Percentiles rank a stretch among this genome's conserved stretches.
Conservation (phyloP, 2,329 filamentous ascomycete genomes). For the Fusarium xyrophilum region DNA sequence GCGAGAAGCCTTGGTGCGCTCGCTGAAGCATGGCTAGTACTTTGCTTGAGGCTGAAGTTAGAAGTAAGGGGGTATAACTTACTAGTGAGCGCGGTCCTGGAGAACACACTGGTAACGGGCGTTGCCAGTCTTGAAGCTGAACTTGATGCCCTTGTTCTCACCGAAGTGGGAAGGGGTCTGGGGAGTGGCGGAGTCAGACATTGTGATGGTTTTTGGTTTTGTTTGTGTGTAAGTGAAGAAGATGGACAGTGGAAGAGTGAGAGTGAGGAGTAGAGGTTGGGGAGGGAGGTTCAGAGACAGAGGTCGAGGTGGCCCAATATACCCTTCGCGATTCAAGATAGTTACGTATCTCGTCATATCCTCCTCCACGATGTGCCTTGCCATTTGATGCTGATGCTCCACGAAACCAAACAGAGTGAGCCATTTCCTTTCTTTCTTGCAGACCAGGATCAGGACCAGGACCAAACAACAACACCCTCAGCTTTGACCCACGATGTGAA, state of each 20-base stretch:
- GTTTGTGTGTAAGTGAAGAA: constrained; percentile 15
- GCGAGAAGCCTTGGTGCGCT: constrained; percentile 50
- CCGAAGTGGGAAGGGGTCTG: constrained; percentile 41
- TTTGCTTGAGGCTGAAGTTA: not conserved
- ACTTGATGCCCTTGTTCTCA: constrained; percentile 53
- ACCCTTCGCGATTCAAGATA: constrained; percentile 33
- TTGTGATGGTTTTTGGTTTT: constrained; percentile 15
- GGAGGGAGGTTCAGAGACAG: not conserved
- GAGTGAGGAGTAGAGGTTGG: not conserved
- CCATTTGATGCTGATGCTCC: constrained; percentile 24
- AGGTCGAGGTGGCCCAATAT: constrained; percentile 37
- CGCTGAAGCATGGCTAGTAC: constrained; percentile 43
- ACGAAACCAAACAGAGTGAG: constrained; percentile 41
- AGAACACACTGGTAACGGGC: constrained; percentile 51
- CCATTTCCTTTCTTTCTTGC: constrained; percentile 41
- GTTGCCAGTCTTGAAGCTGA: constrained; percentile 55
- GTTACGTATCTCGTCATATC: constrained; percentile 38
- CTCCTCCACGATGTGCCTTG: constrained; percentile 17
- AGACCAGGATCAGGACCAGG: not conserved
- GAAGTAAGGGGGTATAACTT: constrained; percentile 34
- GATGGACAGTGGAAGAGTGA: not conserved
- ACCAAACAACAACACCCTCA: constrained; percentile 29
- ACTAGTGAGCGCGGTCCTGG: constrained; percentile 55
- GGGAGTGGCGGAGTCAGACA: constrained; percentile 32
- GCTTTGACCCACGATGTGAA: constrained; percentile 42